A percentile compares a stretch with the other conserved stretches of the same genome.
Evolutionary conservation across 257 asterid genomes (phyloP).

Genomic region (Capsicum rhomboideum): DNA sequence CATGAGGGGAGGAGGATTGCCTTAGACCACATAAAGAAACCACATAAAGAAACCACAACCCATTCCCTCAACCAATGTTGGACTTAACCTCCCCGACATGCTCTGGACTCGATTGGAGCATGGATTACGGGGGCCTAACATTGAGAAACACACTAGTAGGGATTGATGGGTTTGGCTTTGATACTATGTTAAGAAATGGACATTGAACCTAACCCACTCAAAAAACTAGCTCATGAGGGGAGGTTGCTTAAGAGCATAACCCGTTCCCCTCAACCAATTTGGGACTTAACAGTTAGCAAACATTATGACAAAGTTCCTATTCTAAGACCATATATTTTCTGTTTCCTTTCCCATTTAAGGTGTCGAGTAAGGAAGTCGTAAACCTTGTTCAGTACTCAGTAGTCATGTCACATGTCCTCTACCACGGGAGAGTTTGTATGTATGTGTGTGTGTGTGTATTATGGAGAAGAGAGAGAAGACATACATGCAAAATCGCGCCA

Average conservation of each 20-base stretch:
- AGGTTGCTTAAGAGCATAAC: not conserved
- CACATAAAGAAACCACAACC: not conserved
- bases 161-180: not conserved
- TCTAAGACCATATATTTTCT: not conserved
- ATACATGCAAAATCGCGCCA: constrained; percentile 75
- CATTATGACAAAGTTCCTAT: not conserved
- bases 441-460: not conserved
- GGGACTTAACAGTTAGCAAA: not conserved
- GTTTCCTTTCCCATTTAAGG: not conserved
- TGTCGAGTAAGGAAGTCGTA: not conserved
- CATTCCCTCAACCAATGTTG: not conserved
- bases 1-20: not conserved
- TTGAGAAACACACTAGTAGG: not conserved
- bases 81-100: not conserved
- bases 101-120: not conserved
- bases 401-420: not conserved
- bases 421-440: not conserved
- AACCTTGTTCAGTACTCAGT: not conserved
- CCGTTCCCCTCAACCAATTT: not conserved
- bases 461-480: constrained; percentile 21
- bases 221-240: not conserved
- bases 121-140: not conserved
- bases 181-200: not conserved
- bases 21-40: not conserved
- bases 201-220: too few species aligned